These are phyloP conservation scores for Agaricus subrufescens DNA, from an alignment of 768 basidiomycete genomes.

Conservation along the genomic window DNA sequence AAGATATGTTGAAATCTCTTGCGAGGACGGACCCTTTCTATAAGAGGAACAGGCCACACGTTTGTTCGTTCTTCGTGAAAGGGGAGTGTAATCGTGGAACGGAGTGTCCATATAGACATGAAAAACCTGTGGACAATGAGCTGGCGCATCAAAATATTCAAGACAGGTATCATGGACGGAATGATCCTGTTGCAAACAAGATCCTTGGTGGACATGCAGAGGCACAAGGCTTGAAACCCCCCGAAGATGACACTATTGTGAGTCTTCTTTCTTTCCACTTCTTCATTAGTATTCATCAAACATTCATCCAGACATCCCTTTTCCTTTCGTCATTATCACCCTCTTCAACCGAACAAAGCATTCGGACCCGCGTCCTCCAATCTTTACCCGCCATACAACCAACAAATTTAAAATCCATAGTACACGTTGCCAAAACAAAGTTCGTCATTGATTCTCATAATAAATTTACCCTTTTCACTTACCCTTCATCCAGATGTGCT, in stretches of 20 bases:
- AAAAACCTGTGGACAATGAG: slow-evolving; percentile 79
- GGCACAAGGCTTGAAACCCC: slow-evolving; percentile 77
- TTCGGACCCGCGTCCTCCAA: slow-evolving; percentile 68
- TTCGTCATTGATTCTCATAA: slow-evolving; percentile 23
- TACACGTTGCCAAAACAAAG: slow-evolving; percentile 81
- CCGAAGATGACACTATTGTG: slow-evolving; percentile 84
- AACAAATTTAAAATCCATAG: slow-evolving; percentile 72
- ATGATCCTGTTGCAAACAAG: slow-evolving; percentile 93
- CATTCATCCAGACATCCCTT: slow-evolving; percentile 63
- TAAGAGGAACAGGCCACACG: slow-evolving; percentile 90
- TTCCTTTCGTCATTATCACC: slow-evolving; percentile 76
- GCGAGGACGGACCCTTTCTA: slow-evolving; percentile 97
- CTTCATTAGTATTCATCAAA: background rate
- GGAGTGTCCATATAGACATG: slow-evolving; percentile 96
- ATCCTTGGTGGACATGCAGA: slow-evolving; percentile 81
- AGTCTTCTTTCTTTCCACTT: slow-evolving; percentile 25
- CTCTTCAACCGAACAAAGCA: slow-evolving; percentile 62
- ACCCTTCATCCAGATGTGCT: slow-evolving; percentile 59
- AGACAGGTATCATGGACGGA: slow-evolving; percentile 89
- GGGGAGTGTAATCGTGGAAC: slow-evolving; percentile 89
- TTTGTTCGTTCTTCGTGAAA: slow-evolving; percentile 95
- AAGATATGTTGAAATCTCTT: slow-evolving; percentile 94
- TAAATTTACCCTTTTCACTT: background rate
- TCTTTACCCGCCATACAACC: slow-evolving; percentile 63
- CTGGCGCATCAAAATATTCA: slow-evolving; percentile 89